These are phyloP conservation scores for Boletus rubroflammeus DNA, from an alignment of 768 basidiomycete species.

Conservation along the genomic window DNA sequence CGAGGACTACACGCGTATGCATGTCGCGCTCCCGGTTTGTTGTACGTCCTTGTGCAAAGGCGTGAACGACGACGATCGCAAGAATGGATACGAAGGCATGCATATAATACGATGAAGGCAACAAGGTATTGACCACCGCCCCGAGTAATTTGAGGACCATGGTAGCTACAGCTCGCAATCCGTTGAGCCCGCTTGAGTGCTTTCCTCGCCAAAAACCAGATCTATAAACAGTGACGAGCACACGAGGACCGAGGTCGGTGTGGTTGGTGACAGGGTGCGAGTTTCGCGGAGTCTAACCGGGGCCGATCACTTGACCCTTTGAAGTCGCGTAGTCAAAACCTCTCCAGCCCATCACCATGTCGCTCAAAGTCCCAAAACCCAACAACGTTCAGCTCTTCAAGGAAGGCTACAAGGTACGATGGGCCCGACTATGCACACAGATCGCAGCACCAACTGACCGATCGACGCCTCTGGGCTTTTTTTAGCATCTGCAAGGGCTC, in stretches of 20 bases:
- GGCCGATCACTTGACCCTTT: neutral
- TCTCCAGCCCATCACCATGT: slow-evolving; percentile 60
- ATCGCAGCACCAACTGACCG: slow-evolving; percentile 7
- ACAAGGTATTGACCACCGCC: slow-evolving; percentile 37
- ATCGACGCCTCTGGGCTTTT: neutral
- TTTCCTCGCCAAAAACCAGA: neutral
- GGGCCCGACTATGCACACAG: neutral
- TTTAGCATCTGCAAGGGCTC: slow-evolving; percentile 76
- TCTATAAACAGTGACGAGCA: neutral
- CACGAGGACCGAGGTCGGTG: neutral
- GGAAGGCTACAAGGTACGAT: slow-evolving; percentile 88
- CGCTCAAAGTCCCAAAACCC: slow-evolving; percentile 89
- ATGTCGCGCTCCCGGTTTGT: slow-evolving; percentile 73
- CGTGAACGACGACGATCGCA: slow-evolving; percentile 45
- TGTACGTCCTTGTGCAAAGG: slow-evolving; percentile 65
- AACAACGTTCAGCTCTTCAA: slow-evolving; percentile 92
- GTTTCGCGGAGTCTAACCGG: slow-evolving; percentile 13
- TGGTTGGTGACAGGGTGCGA: neutral
- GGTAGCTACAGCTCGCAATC: neutral
- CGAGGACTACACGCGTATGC: slow-evolving; percentile 64
- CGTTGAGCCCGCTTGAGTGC: no score
- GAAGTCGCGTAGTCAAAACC: no score
- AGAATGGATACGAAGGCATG: slow-evolving; percentile 48
- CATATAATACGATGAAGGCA: slow-evolving; percentile 56
- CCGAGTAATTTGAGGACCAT: slow-evolving; percentile 57